Evolutionary conservation across 2,329 filamentous ascomycete genomes (phyloP), one percentile per base, ranked within the genome.

Genomic region (Fusarium hostae): DNA sequence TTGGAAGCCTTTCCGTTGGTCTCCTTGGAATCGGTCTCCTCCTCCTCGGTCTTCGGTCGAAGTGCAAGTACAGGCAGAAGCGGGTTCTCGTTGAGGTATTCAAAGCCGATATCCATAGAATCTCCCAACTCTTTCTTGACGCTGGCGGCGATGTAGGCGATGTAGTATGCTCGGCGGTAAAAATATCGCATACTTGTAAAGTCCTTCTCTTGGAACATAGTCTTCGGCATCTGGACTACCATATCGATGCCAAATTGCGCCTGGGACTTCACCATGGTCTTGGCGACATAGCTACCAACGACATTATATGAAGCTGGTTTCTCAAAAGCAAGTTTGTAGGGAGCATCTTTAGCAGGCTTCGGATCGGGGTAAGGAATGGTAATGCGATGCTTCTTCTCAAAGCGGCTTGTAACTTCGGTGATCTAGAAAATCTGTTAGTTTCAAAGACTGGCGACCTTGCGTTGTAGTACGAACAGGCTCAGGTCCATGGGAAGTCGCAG

Each of bases 181-280:
- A 98, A 97, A 82, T 97, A 98, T 68, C 96, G 90, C 84, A 96
- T 88, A 80, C 97, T 94, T 54, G 95, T 86, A 79, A 95, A 98
- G 81, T 99, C 96, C 82, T 98, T 98, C 47, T 97, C 93, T 78
- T 97, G 94, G 76, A 98, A 95, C 16, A 97, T 82, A 2, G 87
- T 83, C 63, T 84, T 81, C 9, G 96, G 95, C 90, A 99, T 97
- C 51, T 92, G 92, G 20, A 97, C 89, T 9, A 95, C 90, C 87
- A 98, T 89, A 80, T 98, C 95, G 66, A 98, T 86, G 20, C 87
- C 85, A 30, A 91, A 82, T 30, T 79, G 81, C 52, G 82, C 81
- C 73, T 91, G 88, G 15, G 86, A 85, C 76, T 92, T 92, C 63
- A 90, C 84, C 81, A 94, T 91, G 5, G 91, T 95, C 79, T 89